These are phyloP conservation scores for Neurospora pannonica DNA, from an alignment of 495 filamentous ascomycete species.

Conservation along the genomic window DNA sequence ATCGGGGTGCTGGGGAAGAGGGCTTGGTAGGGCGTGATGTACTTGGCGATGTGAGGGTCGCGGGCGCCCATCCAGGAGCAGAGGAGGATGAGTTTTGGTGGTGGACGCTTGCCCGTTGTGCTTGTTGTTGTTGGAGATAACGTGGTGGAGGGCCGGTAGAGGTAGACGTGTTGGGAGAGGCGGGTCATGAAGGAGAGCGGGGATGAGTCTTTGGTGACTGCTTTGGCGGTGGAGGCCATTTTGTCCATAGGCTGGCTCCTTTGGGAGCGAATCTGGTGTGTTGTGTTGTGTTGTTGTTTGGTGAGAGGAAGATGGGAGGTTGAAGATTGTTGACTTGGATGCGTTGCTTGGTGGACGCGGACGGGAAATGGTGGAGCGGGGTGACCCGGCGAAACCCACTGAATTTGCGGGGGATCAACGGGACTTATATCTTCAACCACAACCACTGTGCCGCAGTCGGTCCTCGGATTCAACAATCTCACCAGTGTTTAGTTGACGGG, in stretches of 20 bases:
- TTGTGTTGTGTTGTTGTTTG: not conserved
- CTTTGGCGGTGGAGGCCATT: constrained; percentile 15
- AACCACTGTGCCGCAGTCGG: not conserved
- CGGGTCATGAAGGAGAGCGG: constrained; percentile 29
- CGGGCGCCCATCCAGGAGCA: constrained; percentile 37
- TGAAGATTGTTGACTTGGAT: not conserved
- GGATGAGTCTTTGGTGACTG: not conserved
- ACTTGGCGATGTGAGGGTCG: constrained; percentile 36
- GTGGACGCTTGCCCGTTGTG: not conserved
- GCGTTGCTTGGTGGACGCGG: not conserved
- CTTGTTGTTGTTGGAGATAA: not conserved
- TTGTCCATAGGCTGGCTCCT: not conserved
- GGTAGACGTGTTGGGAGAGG: constrained; percentile 24
- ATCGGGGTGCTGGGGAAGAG: constrained; percentile 31
- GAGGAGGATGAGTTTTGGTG: constrained; percentile 33
- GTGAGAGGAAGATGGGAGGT: not conserved
- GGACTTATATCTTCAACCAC: not conserved
- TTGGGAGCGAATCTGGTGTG: not conserved
- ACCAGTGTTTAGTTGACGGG: too few relatives aligned
- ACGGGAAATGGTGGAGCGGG: not conserved
- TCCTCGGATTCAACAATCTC: too few relatives aligned
- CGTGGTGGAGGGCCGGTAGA: constrained; percentile 21
- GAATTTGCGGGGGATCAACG: not conserved
- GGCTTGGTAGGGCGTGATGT: constrained; percentile 29
- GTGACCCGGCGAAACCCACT: not conserved